Evolutionary conservation across 345 rosid species (phyloP).

Genomic region (Corchorus olitorius): DNA sequence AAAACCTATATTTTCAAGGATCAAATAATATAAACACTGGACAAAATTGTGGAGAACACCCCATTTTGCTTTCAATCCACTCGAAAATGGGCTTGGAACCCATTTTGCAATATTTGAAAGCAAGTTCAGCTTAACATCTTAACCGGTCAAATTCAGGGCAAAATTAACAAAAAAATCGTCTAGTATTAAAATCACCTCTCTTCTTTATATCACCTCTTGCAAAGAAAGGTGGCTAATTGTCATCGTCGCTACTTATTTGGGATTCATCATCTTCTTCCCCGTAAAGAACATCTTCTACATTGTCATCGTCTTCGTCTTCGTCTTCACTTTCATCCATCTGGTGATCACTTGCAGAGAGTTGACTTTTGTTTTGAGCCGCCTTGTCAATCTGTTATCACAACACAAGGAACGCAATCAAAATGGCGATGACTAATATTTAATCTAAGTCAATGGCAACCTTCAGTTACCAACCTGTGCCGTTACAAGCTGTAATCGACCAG

Average conservation of each 20-base stretch:
- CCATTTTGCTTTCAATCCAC: constrained; percentile 1
- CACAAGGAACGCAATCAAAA: neutral
- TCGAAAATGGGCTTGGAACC: neutral
- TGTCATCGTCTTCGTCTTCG: constrained; percentile 64
- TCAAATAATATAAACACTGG: neutral
- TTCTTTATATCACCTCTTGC: constrained; percentile 10
- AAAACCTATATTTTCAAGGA: neutral
- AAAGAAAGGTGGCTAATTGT: constrained; percentile 23
- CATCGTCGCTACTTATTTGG: constrained; percentile 68
- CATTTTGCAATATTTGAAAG: neutral
- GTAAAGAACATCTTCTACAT: constrained; percentile 59
- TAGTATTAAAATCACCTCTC: neutral
- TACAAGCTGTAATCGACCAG: constrained; percentile 84
- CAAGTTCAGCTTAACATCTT: neutral
- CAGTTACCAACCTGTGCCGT: constrained; percentile 65
- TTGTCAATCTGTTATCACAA: constrained; percentile 60
- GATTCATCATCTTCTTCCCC: constrained; percentile 75
- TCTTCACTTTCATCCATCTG: constrained; percentile 55
- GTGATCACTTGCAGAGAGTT: constrained; percentile 27
- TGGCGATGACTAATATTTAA: neutral
- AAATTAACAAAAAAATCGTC: neutral
- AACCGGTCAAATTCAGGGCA: neutral
- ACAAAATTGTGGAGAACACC: neutral
- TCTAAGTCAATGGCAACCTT: neutral
- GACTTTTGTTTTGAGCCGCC: constrained; percentile 45